Percentiles rank a stretch among this genome's conserved stretches.
phyloP scores from a whole-genome alignment of 495 filamentous ascomycete species.

The Podospora comata region DNA sequence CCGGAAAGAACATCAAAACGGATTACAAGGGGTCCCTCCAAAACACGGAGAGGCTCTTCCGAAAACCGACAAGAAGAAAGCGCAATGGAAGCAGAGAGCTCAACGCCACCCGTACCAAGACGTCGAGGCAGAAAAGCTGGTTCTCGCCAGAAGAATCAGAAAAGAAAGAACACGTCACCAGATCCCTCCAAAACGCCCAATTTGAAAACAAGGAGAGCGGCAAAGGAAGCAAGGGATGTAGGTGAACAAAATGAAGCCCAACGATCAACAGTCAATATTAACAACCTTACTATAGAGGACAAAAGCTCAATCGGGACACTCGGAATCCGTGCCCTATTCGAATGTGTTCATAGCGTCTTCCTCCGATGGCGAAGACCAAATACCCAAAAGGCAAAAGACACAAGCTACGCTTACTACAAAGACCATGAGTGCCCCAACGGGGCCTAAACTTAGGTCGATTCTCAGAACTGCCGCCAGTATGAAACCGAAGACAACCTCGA shows the following conservation, averaged over 20 bases:
- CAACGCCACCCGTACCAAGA: neutral
- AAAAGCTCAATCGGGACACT: neutral
- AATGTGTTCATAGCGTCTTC: neutral
- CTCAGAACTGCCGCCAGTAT: too few species aligned
- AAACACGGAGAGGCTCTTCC: neutral
- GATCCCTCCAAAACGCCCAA: neutral
- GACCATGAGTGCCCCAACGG: too few species aligned
- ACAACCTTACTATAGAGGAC: neutral
- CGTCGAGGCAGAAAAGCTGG: neutral
- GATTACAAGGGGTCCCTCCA: neutral
- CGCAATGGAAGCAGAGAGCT: too few species aligned
- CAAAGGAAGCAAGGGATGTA: neutral
- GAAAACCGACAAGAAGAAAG: neutral
- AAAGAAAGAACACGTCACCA: neutral
- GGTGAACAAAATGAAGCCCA: neutral
- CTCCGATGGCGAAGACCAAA: neutral
- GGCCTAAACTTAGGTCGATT: too few species aligned
- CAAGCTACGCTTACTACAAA: too few species aligned
- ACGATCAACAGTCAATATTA: neutral
- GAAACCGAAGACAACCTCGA: too few species aligned
- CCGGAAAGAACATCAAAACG: neutral
- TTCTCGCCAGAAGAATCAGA: neutral
- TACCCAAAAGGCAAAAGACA: too few species aligned
- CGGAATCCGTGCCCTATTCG: neutral
- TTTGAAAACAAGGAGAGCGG: neutral